A percentile compares a stretch with the other conserved stretches of the same genome.
These are phyloP conservation scores for Leccinum cinnamomeum DNA, from an alignment of 1,284 basidiomycete species.

Conservation along the genomic window DNA sequence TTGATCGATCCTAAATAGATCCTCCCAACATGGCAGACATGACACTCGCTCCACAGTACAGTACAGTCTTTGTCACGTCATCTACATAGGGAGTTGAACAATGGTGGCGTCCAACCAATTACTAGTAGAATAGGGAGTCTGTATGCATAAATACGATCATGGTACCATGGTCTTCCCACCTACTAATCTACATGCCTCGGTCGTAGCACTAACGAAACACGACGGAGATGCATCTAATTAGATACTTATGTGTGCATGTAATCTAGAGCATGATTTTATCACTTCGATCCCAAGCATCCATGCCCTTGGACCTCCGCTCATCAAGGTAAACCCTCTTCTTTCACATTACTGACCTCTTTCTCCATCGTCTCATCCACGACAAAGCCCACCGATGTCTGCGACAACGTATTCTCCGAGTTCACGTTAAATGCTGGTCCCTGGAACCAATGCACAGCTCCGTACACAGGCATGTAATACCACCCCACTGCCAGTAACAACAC, in stretches of 20 bases:
- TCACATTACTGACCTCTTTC: neutral
- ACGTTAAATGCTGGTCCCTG: constrained; percentile 19
- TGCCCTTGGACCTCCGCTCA: neutral
- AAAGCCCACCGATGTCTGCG: neutral
- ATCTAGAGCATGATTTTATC: neutral
- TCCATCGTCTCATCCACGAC: neutral
- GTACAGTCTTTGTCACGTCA: too few species aligned
- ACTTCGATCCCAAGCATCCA: neutral
- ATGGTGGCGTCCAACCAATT: too few species aligned
- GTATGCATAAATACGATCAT: too few species aligned
- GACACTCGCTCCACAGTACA: too few species aligned
- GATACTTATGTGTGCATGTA: neutral
- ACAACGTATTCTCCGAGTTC: neutral
- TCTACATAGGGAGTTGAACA: too few species aligned
- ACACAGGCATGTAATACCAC: constrained; percentile 34
- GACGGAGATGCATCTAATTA: neutral
- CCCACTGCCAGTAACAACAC: constrained; percentile 20
- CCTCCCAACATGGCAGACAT: too few species aligned
- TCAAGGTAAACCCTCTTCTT: neutral
- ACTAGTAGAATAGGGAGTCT: neutral
- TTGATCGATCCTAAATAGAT: too few species aligned
- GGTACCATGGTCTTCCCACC: neutral
- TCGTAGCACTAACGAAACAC: neutral
- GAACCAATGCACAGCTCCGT: constrained; percentile 29
- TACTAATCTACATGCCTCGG: neutral